phyloP scores from a whole-genome alignment of 2,329 filamentous ascomycete genomes.

The Didymella pomorum region DNA sequence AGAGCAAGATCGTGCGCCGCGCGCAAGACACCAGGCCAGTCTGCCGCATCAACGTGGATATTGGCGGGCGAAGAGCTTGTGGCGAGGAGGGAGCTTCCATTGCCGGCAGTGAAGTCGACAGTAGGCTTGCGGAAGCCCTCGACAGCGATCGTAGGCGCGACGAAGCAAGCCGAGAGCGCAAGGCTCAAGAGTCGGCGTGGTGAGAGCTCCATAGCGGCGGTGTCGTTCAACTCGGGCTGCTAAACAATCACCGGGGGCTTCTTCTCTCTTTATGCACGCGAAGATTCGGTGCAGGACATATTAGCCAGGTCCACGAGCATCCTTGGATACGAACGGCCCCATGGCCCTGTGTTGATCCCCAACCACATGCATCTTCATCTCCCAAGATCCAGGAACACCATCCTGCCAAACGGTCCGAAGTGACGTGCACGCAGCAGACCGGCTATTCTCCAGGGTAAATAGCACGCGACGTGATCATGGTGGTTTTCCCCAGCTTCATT shows the following conservation, averaged over 20 bases:
- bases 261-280: conserved; percentile 14
- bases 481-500: conserved; percentile 20
- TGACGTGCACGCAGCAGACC: conserved; percentile 13
- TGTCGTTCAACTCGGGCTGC: conserved; percentile 10
- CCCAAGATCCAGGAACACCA: conserved; percentile 13
- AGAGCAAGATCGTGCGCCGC: conserved; percentile 71
- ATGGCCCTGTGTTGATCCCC: conserved; percentile 17
- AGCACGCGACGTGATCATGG: conserved; percentile 11
- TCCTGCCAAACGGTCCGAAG: conserved; percentile 9
- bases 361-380: neutral
- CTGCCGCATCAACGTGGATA: conserved; percentile 52
- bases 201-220: conserved; percentile 41
- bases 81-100: conserved; percentile 45
- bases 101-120: conserved; percentile 56
- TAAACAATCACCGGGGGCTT: conserved; percentile 3
- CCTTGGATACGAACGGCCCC: conserved; percentile 9
- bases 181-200: conserved; percentile 37
- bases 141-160: conserved; percentile 39
- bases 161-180: conserved; percentile 32
- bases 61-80: conserved; percentile 40
- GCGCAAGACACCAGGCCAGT: conserved; percentile 73
- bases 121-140: conserved; percentile 59
- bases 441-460: conserved; percentile 21
- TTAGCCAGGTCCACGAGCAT: conserved; percentile 15
- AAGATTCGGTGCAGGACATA: conserved; percentile 12